These are phyloP conservation scores for Kluyveromyces starmeri DNA, from an alignment of 805 yeast genomes.

Conservation along the genomic window DNA sequence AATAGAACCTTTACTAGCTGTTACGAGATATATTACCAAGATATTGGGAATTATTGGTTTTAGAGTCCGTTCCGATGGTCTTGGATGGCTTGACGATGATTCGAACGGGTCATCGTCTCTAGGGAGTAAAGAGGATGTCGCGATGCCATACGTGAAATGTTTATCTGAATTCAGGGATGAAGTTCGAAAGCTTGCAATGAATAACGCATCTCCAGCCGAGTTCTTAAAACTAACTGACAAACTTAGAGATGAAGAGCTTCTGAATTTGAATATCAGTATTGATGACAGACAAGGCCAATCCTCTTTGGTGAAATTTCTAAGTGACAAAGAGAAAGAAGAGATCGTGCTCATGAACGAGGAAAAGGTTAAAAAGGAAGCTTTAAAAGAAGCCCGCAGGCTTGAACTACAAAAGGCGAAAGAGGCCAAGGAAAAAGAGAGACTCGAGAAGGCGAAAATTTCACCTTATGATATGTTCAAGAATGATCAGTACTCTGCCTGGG, in stretches of 20 bases:
- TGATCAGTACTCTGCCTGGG: constrained; percentile 64
- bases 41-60: constrained; percentile 72
- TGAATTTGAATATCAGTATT: constrained; percentile 69
- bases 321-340: constrained; percentile 58
- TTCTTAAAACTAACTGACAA: constrained; percentile 66
- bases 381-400: constrained; percentile 49
- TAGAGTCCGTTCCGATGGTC: constrained; percentile 50
- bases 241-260: constrained; percentile 61
- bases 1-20: constrained; percentile 57
- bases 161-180: constrained; percentile 74
- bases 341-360: constrained; percentile 47
- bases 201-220: constrained; percentile 39
- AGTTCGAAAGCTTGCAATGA: constrained; percentile 67
- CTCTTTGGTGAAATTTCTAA: constrained; percentile 79
- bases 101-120: neutral
- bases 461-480: constrained; percentile 71
- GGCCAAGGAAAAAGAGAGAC: constrained; percentile 52
- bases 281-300: constrained; percentile 80
- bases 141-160: constrained; percentile 71
- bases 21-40: constrained; percentile 61
- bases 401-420: constrained; percentile 49
- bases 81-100: constrained; percentile 70
- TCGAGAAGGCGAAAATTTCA: constrained; percentile 55
- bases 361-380: constrained; percentile 44
- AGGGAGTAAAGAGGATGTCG: constrained; percentile 47